Conservation (phyloP, 2,329 filamentous ascomycete species). For the Erysiphe pulchra region DNA sequence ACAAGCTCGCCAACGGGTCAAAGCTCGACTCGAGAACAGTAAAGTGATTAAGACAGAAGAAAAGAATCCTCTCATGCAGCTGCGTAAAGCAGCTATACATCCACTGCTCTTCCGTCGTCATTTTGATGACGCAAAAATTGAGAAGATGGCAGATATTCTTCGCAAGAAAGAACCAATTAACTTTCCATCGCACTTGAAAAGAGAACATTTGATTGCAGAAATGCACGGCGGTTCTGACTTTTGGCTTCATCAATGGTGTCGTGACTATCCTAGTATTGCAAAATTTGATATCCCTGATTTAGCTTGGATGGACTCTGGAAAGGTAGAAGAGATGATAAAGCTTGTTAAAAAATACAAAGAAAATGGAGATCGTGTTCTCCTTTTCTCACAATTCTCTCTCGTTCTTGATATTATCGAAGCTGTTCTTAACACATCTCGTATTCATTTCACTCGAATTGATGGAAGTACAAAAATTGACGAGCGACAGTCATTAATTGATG, state of each 20-base stretch:
- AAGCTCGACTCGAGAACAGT: slow-evolving; percentile 27
- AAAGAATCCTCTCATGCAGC: slow-evolving; percentile 63
- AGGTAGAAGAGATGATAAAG: slow-evolving; percentile 56
- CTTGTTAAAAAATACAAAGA: slow-evolving; percentile 47
- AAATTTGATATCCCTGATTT: slow-evolving; percentile 26
- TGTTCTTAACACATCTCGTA: slow-evolving; percentile 45
- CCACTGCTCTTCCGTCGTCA: slow-evolving; percentile 64
- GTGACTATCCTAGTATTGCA: slow-evolving; percentile 28
- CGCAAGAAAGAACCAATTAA: slow-evolving; percentile 38
- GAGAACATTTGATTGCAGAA: slow-evolving; percentile 26
- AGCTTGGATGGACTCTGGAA: slow-evolving; percentile 43
- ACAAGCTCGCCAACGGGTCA: slow-evolving; percentile 30
- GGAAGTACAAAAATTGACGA: slow-evolving; percentile 60
- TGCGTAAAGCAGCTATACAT: slow-evolving; percentile 81
- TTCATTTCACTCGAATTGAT: slow-evolving; percentile 67
- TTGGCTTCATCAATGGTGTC: slow-evolving; percentile 38
- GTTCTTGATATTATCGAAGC: slow-evolving; percentile 76
- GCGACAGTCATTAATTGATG: slow-evolving; percentile 68
- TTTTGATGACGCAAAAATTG: slow-evolving; percentile 49
- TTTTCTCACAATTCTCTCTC: slow-evolving; percentile 85
- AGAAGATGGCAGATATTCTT: slow-evolving; percentile 53
- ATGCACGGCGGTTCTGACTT: slow-evolving; percentile 35
- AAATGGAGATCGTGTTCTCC: slow-evolving; percentile 64
- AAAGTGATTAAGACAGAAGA: slow-evolving; percentile 23
- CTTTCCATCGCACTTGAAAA: slow-evolving; percentile 22